phyloP scores from a whole-genome alignment of 345 rosid genomes.

The Hibiscus syriacus region DNA sequence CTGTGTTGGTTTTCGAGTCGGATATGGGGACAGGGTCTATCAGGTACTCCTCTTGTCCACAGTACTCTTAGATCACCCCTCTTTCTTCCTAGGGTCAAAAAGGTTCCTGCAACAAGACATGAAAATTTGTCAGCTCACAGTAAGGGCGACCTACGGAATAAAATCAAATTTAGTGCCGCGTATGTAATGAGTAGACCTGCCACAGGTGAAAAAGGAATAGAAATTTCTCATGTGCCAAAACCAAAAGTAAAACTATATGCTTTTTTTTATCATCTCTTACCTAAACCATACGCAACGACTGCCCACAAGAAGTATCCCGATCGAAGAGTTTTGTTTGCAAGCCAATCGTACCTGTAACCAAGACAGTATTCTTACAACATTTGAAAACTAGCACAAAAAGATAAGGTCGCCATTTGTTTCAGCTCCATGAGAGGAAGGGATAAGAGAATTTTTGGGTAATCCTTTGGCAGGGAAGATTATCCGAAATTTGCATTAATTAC shows the following conservation, averaged over 20 bases:
- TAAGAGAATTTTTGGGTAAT: background rate
- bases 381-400: background rate
- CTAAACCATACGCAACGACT: constrained; percentile 86
- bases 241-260: no score
- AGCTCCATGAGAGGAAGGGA: background rate
- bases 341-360: constrained; percentile 73
- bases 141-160: no score
- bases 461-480: background rate
- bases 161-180: no score
- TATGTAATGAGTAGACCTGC: no score
- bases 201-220: no score
- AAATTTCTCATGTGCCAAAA: no score
- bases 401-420: background rate
- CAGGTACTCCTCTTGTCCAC: constrained; percentile 81
- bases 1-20: constrained; percentile 28
- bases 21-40: constrained; percentile 66
- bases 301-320: constrained; percentile 96
- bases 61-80: constrained; percentile 67
- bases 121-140: background rate
- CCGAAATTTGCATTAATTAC: background rate
- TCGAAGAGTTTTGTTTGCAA: constrained; percentile 74
- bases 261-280: constrained; percentile 28
- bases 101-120: constrained; percentile 49
- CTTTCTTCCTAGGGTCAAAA: constrained; percentile 56
- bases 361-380: background rate